A percentile compares a stretch with the other conserved stretches of the same genome.
Conservation (phyloP, 441 rosid genomes). For the Erodium trifolium region DNA sequence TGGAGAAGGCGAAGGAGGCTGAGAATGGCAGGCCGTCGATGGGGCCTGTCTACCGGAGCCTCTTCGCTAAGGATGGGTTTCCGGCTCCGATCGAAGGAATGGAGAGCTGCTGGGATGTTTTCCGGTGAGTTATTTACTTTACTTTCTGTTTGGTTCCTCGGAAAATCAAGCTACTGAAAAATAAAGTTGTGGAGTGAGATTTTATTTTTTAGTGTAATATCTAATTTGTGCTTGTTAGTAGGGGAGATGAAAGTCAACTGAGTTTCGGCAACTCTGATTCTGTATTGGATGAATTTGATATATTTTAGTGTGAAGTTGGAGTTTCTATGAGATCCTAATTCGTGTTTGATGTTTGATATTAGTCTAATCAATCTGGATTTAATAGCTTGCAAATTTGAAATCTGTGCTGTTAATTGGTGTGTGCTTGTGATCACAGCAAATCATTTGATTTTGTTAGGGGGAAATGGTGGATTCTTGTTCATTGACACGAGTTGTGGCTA, state of each 20-base stretch:
- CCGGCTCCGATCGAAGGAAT: conserved; percentile 56
- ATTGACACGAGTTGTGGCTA: background rate
- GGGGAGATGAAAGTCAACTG: background rate
- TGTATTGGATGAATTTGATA: background rate
- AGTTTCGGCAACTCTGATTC: background rate
- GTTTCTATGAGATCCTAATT: background rate
- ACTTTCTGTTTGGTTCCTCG: conserved; percentile 16
- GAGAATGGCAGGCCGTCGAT: conserved; percentile 52
- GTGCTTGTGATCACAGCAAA: conserved; percentile 2
- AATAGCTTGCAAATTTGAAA: conserved; percentile 4
- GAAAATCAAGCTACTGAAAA: conserved; percentile 3
- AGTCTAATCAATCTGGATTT: background rate
- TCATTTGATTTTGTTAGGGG: background rate
- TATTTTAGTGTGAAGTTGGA: background rate
- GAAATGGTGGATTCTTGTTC: background rate
- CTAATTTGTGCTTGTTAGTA: background rate
- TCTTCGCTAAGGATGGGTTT: conserved; percentile 65
- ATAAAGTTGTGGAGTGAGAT: background rate
- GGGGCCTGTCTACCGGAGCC: conserved; percentile 77
- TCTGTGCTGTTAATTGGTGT: background rate
- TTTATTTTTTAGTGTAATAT: background rate
- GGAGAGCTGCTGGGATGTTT: conserved; percentile 88
- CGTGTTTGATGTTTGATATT: background rate
- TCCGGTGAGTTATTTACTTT: conserved; percentile 38
- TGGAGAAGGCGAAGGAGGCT: conserved; percentile 56